These are phyloP conservation scores for Pilaira anomala DNA, from an alignment of 192 early-diverging fungal genomes.

Conservation along the genomic window DNA sequence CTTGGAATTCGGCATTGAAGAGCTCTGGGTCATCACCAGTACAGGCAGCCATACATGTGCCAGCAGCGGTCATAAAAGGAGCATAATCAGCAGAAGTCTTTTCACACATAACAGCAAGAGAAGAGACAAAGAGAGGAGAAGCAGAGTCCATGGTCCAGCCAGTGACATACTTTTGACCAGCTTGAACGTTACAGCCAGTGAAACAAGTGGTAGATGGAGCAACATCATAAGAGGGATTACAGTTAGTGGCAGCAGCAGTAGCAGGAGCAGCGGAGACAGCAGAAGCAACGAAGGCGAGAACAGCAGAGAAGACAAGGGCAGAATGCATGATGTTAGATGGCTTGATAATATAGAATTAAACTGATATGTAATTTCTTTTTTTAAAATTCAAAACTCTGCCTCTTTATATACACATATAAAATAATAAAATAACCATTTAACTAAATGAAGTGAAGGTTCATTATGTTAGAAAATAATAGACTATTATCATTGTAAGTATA, in stretches of 20 bases:
- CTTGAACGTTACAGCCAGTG: not conserved
- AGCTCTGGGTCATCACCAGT: constrained; percentile 12
- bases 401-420: too few species aligned
- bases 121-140: constrained; percentile 27
- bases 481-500: too few species aligned
- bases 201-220: not conserved
- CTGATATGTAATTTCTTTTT: too few species aligned
- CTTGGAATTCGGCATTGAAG: constrained; percentile 16
- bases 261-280: not conserved
- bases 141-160: constrained; percentile 22
- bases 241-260: not conserved
- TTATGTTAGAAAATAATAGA: too few species aligned
- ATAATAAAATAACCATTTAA: too few species aligned
- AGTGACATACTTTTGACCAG: constrained; percentile 17
- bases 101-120: constrained; percentile 22
- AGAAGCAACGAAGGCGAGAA: not conserved
- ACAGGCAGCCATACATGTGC: constrained; percentile 28
- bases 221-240: constrained; percentile 8
- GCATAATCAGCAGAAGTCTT: constrained; percentile 24
- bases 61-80: constrained; percentile 22
- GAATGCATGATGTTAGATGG: not conserved
- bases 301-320: constrained; percentile 1
- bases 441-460: too few species aligned
- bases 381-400: too few species aligned
- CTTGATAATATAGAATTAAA: too few species aligned